Conservation (phyloP, 2,329 filamentous ascomycete genomes). For the Hypoxylon sp. region DNA sequence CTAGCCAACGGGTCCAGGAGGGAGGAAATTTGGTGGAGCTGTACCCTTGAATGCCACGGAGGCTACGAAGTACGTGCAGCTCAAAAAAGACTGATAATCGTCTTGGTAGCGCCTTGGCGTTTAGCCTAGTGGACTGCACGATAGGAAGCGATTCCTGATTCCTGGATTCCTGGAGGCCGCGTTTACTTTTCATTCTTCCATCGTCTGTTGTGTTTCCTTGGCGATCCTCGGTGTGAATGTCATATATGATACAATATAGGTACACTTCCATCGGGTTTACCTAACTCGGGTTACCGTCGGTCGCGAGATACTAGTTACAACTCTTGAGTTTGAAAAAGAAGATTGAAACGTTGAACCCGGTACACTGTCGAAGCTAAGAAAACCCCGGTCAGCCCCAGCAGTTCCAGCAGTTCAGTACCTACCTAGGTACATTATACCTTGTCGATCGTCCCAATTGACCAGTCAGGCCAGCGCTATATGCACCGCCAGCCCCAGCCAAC, state of each 20-base stretch:
- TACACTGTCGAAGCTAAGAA: neutral
- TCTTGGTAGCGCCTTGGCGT: conserved; percentile 33
- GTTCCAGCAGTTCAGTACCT: neutral
- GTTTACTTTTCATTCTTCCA: conserved; percentile 26
- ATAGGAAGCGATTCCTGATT: conserved; percentile 11
- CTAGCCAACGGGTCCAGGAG: conserved; percentile 12
- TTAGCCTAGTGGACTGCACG: conserved; percentile 20
- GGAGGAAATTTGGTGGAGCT: conserved; percentile 29
- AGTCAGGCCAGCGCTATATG: conserved; percentile 6
- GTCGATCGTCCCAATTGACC: conserved; percentile 20
- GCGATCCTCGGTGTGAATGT: conserved; percentile 24
- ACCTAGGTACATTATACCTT: neutral
- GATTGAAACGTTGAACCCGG: neutral
- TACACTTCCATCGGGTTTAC: conserved; percentile 5
- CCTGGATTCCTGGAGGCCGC: neutral
- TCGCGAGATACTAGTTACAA: conserved; percentile 14
- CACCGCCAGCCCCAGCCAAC: conserved; percentile 15
- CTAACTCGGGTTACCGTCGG: conserved; percentile 12
- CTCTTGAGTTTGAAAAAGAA: neutral
- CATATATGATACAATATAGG: conserved; percentile 12
- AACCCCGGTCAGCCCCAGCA: neutral
- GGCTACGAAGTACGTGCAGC: conserved; percentile 5
- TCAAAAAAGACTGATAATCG: conserved; percentile 17
- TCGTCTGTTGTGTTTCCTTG: conserved; percentile 28
- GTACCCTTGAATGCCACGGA: conserved; percentile 25